These are phyloP conservation scores for Protoeuglena noctilucae DNA, from an alignment of 139 green algal species.

Conservation along the genomic window DNA sequence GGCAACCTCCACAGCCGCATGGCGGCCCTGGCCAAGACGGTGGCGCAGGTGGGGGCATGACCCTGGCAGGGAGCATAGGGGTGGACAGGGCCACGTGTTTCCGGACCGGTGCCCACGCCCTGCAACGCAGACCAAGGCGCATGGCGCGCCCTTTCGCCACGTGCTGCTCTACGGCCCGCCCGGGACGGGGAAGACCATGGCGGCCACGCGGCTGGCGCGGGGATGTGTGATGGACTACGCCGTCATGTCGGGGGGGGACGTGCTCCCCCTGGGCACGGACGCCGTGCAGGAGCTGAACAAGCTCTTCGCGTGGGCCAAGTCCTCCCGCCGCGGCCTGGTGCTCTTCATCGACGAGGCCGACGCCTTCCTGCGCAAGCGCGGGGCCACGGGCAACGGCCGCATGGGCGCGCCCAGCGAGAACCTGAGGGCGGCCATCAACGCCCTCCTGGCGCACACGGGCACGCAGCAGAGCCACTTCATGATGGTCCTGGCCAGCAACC, in stretches of 20 bases:
- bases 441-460: slow-evolving; percentile 5
- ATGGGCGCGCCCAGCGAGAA: background rate
- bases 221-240: slow-evolving; percentile 13
- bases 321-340: slow-evolving; percentile 5
- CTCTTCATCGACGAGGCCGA: slow-evolving; percentile 21
- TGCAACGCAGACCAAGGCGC: slow-evolving; percentile 3
- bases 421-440: slow-evolving; percentile 6
- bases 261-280: slow-evolving; percentile 9
- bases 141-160: slow-evolving; percentile 11
- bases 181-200: slow-evolving; percentile 17
- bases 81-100: too few relatives aligned
- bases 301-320: slow-evolving; percentile 14
- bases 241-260: slow-evolving; percentile 17
- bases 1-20: background rate
- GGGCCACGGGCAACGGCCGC: background rate
- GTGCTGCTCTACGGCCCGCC: slow-evolving; percentile 14
- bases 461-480: slow-evolving; percentile 15
- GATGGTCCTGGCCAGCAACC: slow-evolving; percentile 28
- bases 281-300: slow-evolving; percentile 12
- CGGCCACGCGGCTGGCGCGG: slow-evolving; percentile 8
- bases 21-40: background rate
- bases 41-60: background rate
- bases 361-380: slow-evolving; percentile 12
- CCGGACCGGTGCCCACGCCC: too few relatives aligned
- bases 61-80: too few relatives aligned